Conservation (phyloP, 1,284 basidiomycete genomes). For the Earliella scabrosa region DNA sequence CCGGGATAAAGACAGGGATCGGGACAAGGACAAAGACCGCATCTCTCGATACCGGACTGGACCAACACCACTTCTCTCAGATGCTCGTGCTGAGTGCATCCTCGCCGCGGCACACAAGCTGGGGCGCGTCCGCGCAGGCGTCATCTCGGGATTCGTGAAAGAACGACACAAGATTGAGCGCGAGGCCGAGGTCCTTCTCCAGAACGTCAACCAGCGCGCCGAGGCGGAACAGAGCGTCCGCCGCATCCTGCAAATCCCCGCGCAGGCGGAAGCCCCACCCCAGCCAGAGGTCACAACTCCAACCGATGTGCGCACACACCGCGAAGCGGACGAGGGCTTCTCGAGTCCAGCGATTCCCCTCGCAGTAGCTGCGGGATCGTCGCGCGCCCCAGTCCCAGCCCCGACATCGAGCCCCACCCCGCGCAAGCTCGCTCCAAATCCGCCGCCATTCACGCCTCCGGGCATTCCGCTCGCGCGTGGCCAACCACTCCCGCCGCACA, state of each 20-base stretch:
- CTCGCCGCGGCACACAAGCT: constrained; percentile 61
- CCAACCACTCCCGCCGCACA: constrained; percentile 11
- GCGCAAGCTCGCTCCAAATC: constrained; percentile 15
- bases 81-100: constrained; percentile 64
- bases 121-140: constrained; percentile 54
- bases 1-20: constrained; percentile 12
- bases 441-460: background rate
- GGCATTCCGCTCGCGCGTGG: constrained; percentile 1
- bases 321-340: constrained; percentile 2
- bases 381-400: background rate
- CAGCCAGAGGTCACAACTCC: background rate
- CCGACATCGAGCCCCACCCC: background rate
- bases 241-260: background rate
- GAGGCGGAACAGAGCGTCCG: constrained; percentile 1
- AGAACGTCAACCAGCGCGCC: constrained; percentile 29
- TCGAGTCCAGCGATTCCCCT: constrained; percentile 19
- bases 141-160: constrained; percentile 43
- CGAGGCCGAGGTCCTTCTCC: constrained; percentile 18
- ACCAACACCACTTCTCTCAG: constrained; percentile 41
- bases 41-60: constrained; percentile 1
- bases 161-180: constrained; percentile 16
- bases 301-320: background rate
- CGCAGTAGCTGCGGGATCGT: background rate
- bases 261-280: background rate
- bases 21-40: constrained; percentile 10